Evolutionary conservation across 176 grass and related monocot species (phyloP).

Genomic region (Phyllostachys edulis): DNA sequence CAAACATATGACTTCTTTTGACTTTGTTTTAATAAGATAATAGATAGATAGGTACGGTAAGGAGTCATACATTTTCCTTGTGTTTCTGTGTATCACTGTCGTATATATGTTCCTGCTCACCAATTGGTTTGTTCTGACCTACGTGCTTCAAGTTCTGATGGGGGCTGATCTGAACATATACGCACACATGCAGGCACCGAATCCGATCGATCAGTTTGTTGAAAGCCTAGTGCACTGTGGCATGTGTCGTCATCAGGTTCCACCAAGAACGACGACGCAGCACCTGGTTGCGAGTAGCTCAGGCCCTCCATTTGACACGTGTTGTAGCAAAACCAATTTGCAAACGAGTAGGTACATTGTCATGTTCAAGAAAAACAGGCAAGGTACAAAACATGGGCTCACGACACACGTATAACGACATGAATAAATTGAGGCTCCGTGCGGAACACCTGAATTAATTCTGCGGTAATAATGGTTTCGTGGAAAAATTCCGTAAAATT

Average conservation of each 20-base stretch:
- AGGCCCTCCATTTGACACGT: background rate
- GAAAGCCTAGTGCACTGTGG: background rate
- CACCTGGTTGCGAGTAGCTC: background rate
- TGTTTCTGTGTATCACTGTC: background rate
- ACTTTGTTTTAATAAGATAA: no score
- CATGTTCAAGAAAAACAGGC: conserved; percentile 1
- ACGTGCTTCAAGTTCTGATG: background rate
- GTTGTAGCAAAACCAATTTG: background rate
- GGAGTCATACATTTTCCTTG: background rate
- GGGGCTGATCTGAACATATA: background rate
- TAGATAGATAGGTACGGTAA: background rate
- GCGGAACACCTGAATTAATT: background rate
- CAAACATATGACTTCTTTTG: no score
- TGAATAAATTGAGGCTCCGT: no score
- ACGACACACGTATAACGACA: background rate
- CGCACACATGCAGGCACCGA: background rate
- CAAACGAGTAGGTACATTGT: background rate
- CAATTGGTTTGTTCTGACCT: no score
- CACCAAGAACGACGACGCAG: background rate
- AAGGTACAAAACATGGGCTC: background rate
- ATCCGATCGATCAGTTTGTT: background rate
- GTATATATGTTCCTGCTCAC: no score
- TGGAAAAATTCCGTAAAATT: background rate
- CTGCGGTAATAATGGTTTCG: background rate
- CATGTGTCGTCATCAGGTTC: background rate